These are phyloP conservation scores for Kondoa malvinella DNA, from an alignment of 768 basidiomycete species.

Conservation along the genomic window DNA sequence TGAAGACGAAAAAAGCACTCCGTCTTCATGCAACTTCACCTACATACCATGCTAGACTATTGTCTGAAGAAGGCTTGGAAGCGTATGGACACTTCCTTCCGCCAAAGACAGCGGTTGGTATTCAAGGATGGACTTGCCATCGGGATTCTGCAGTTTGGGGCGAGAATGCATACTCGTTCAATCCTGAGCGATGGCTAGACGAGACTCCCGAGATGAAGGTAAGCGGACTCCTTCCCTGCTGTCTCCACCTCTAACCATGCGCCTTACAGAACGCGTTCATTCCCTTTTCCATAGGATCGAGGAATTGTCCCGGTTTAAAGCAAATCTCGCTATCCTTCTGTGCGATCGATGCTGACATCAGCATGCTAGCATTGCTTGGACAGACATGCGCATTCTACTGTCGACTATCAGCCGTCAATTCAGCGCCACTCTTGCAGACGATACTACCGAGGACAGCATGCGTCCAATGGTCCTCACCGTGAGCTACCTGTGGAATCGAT, in stretches of 20 bases:
- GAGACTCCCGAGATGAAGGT: constrained; percentile 10
- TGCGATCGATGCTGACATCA: neutral
- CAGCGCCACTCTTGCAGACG: neutral
- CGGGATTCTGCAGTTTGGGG: neutral
- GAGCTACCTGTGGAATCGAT: too few relatives aligned
- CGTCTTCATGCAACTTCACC: neutral
- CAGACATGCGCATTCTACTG: neutral
- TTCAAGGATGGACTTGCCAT: neutral
- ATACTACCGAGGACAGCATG: neutral
- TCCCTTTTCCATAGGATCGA: constrained; percentile 4
- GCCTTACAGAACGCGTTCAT: too few relatives aligned
- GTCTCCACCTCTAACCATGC: too few relatives aligned
- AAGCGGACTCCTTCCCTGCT: too few relatives aligned
- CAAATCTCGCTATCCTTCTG: neutral
- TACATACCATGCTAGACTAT: neutral
- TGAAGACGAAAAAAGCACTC: neutral
- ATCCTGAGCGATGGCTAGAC: constrained; percentile 9
- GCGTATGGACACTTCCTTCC: neutral
- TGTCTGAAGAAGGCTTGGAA: neutral
- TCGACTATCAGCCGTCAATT: neutral
- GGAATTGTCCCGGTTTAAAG: constrained; percentile 11
- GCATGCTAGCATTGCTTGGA: neutral
- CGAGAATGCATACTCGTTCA: neutral
- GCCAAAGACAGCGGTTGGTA: neutral
- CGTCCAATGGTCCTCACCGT: neutral